Conservation (phyloP, 352 stramenopile species). For the Phytophthora pinifolia region DNA sequence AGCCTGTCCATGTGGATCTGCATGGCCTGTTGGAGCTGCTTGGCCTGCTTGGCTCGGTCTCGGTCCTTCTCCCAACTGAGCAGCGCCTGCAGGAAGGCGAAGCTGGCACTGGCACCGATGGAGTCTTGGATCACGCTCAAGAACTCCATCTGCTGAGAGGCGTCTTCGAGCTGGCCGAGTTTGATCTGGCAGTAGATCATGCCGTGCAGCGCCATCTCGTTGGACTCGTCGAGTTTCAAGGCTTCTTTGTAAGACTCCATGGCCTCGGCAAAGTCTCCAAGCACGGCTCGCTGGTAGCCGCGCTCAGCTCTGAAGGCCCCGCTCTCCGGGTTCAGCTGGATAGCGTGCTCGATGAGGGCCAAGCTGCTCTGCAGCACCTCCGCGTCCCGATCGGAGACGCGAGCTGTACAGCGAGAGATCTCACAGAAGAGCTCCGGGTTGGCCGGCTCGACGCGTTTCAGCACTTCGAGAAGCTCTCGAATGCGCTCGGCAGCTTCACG, state of each 20-base stretch:
- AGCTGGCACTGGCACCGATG: conserved; percentile 71
- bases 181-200: conserved; percentile 94
- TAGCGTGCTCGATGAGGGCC: conserved; percentile 64
- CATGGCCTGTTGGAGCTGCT: conserved; percentile 74
- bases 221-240: conserved; percentile 85
- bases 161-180: conserved; percentile 85
- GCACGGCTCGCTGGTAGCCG: conserved; percentile 73
- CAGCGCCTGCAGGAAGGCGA: conserved; percentile 87
- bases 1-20: conserved; percentile 85
- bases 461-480: conserved; percentile 60
- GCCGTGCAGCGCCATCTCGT: conserved; percentile 86
- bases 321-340: conserved; percentile 60
- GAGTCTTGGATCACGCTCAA: conserved; percentile 89
- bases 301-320: conserved; percentile 70
- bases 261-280: conserved; percentile 76
- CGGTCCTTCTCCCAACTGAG: conserved; percentile 81
- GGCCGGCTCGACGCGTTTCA: conserved; percentile 69
- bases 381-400: conserved; percentile 61
- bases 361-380: conserved; percentile 78
- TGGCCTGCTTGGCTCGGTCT: conserved; percentile 64
- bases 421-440: conserved; percentile 73
- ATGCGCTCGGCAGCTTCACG: conserved; percentile 60
- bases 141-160: conserved; percentile 92
- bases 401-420: conserved; percentile 56
- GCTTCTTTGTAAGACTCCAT: conserved; percentile 88